Evolutionary conservation across 2,329 filamentous ascomycete species (phyloP), one percentile per base, ranked within the genome.

Genomic region (Aspergillus arachidicola): DNA sequence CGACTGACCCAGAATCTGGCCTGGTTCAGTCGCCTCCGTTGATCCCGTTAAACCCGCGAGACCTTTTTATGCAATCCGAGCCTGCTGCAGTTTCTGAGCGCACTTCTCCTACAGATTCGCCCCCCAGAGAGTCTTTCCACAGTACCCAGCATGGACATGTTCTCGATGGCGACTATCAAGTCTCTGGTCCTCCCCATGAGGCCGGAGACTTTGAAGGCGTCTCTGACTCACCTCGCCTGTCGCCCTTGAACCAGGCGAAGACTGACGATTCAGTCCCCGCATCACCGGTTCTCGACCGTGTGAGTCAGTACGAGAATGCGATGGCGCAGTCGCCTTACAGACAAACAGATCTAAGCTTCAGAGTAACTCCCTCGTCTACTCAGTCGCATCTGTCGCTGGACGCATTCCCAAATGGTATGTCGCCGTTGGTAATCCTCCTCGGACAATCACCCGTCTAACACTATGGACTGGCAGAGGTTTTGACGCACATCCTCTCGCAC

Each of bases 401-500:
- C 45, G 80, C 82, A 60, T 89, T 97, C 66, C 93, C 94, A 7
- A 97, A 96, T 82, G 94, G 94, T 96, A 81, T 45, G 74, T 66
- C 58, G 28, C 66, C 57, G 58, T 62, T 62, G 46, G 38, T 45
- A 38, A 21, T 63, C 26, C 21, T 23, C 6, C 55, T 55, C 26
- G 21, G 41, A 46, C 63, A 58, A 62, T 60, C 45, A 55, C 56
- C 21, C 34, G 56, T 41, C 64, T 69, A 66, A 67, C 59, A 50
- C 26, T 53, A 50, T 59, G 58, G 34, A 58, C 36, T 21, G 53
- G 41, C 78, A 97, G 95, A 99, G 84, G 89, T 98, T 62, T 79
- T 98, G 77, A 97, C 92, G 12, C 93, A 97, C 72, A 89, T 96
- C 36, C 81, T 98, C 62, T 97, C 95, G 45, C 92, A 98, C 80